Evolutionary conservation across 73 alveolate species (phyloP), one percentile per base, ranked within the genome.

Genomic region (Stentor coeruleus): DNA sequence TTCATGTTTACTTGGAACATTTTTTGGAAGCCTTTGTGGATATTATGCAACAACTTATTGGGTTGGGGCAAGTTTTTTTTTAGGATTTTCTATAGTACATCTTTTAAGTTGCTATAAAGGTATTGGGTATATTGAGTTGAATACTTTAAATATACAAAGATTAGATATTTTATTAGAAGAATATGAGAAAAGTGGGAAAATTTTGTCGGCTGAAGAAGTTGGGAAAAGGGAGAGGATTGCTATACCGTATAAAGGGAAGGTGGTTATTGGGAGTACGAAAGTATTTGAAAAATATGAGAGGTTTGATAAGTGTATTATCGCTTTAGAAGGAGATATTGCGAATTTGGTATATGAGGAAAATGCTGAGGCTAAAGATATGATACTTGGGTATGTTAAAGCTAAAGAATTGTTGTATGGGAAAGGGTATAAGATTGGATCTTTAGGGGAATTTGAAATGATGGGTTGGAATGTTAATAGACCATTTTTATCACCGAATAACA

Each of bases 21-120:
- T 66, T 20, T 1, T 66, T 31, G 79, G 79, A 26, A 66, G 49
- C 33, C 33, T 66, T 20, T 66, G n/a, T 66, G 79, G 79, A 33
- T 66, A 66, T 31, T 1, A 26, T 26, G 37, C 37, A 1, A 20
- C 20, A 26, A 26, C 40, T 2, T 66, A 66, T 2, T 66, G 42
- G 36, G 36, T 20, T 20, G 37, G 42, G 1, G 36, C 33, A 26
- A 31, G 40, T 11, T 20, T 26, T 33, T 66, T 66, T 66, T 20
- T 37, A 28, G 79, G 40, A 31, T 31, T 66, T 66, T 66, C 79
- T 1, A 15, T 66, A 20, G 11, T 20, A 1, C 79, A 66, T 1
- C 39, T 66, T 26, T 66, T 20, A 26, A 40, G 49, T 20, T 66
- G 42, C 39, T 66, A 66, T 66, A 0, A 66, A 33, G 79, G 79